Base-by-base conservation (phyloP, 2,329 filamentous ascomycete species). In the Calonectria montana region DNA sequence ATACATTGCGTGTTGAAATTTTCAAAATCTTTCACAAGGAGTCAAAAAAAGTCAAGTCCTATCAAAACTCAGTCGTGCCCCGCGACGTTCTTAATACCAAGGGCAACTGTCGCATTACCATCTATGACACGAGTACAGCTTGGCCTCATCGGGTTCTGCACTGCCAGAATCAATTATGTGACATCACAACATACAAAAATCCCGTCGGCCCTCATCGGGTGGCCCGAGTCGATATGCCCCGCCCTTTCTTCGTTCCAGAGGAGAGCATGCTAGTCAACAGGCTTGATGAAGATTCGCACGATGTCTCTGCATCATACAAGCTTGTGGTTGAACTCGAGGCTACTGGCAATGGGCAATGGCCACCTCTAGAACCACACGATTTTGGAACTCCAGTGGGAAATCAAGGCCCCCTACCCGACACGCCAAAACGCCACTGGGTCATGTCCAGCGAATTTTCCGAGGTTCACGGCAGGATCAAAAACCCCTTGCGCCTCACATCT, bases 131-230 rank as follows among this genome's bases (percentile, higher is more conserved):
- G 61, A 81, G 79, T 65, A 78, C 78, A 21, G 83, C 81, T 59
- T 81, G 83, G 71, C 31, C 31, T 35, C 78, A 82, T 31, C 83
- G 85, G 64, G 82, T 89, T 8, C 79, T 91, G 69, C 85, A 89
- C 76, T 88, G 88, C 73, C 86, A 89, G 76, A 89, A 86, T 72
- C 88, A 91, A 76, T 80, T 87, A 10, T 91, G 89, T 81, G 85
- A 86, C 50, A 81, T 91, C 72, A 86, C 84, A 64, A 83, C 88
- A 3, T 88, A 86, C 76, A 86, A 87, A 74, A 87, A 88, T 43
- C 81, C 86, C 2, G 82, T 85, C 63, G 86, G 84, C 31, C 83
- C 84, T 62, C 84, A 86, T 53, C 84, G 83, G 35, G 84, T 88
- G 69, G 86, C 87, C 15, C 85, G 87, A 57, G 82, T 91, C 29